Percentiles rank a stretch among this genome's conserved stretches.
phyloP scores from a whole-genome alignment of 345 rosid species.

The Syzygium jambos region DNA sequence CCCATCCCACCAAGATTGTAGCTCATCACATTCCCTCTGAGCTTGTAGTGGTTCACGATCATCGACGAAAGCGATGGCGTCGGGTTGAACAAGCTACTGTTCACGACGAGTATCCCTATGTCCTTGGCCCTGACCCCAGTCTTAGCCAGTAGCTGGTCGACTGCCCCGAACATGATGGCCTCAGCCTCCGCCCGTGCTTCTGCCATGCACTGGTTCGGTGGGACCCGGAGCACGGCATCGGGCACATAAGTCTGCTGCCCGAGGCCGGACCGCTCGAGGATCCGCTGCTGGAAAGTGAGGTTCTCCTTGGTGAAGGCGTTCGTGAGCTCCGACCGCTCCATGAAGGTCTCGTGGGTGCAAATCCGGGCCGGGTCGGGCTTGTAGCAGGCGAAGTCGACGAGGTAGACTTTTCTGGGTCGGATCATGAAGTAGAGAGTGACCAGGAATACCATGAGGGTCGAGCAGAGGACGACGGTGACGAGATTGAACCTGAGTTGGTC shows the following conservation, averaged over 20 bases:
- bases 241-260: constrained; percentile 26
- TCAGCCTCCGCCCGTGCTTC: constrained; percentile 40
- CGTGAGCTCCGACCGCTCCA: background rate
- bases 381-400: constrained; percentile 22
- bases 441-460: background rate
- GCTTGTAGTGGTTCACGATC: constrained; percentile 38
- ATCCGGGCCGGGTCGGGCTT: constrained; percentile 13
- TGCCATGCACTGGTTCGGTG: constrained; percentile 21
- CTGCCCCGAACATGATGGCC: constrained; percentile 35
- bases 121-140: constrained; percentile 36
- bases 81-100: constrained; percentile 42
- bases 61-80: constrained; percentile 39
- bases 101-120: constrained; percentile 39
- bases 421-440: constrained; percentile 7
- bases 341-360: constrained; percentile 9
- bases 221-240: constrained; percentile 21
- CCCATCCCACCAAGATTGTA: constrained; percentile 62
- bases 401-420: constrained; percentile 14
- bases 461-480: background rate
- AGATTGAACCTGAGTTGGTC: constrained; percentile 3
- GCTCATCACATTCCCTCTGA: constrained; percentile 32
- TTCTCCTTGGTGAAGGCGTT: constrained; percentile 9
- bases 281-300: constrained; percentile 19
- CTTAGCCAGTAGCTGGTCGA: constrained; percentile 31
- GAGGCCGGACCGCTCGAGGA: constrained; percentile 23